These are phyloP conservation scores for Penicillium sp. DNA, from an alignment of 2,329 filamentous ascomycete genomes.

Conservation along the genomic window DNA sequence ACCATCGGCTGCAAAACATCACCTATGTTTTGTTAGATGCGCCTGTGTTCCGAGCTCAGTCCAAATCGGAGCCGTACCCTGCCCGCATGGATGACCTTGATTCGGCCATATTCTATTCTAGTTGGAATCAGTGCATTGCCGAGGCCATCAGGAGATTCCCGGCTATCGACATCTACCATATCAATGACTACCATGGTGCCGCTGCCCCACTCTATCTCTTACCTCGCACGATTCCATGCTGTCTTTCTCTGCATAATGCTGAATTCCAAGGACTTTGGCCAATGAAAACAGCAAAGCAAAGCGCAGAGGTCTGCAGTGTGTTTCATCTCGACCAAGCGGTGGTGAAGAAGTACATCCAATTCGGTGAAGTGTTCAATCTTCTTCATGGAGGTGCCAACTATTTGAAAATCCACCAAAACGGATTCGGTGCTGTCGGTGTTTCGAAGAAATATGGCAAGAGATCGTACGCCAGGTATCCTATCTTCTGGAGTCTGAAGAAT, in stretches of 20 bases:
- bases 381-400: conserved; percentile 67
- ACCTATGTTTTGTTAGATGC: conserved; percentile 69
- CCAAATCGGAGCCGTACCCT: conserved; percentile 65
- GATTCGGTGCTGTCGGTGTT: conserved; percentile 69
- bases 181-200: conserved; percentile 67
- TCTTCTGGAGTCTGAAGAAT: conserved; percentile 67
- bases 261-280: conserved; percentile 72
- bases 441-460: conserved; percentile 69
- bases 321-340: conserved; percentile 62
- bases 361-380: conserved; percentile 69
- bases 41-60: conserved; percentile 66
- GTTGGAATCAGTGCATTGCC: conserved; percentile 71
- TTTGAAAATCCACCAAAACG: conserved; percentile 65
- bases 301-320: conserved; percentile 64
- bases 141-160: conserved; percentile 64
- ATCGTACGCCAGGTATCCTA: conserved; percentile 66
- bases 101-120: conserved; percentile 67
- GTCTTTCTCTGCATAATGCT: conserved; percentile 67
- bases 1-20: conserved; percentile 65
- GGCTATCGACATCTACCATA: conserved; percentile 62
- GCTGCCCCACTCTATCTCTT: conserved; percentile 66
- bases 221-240: conserved; percentile 62
- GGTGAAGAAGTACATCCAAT: conserved; percentile 65
- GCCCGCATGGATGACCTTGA: conserved; percentile 69
- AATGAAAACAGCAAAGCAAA: conserved; percentile 62